Base-by-base conservation (phyloP, 495 filamentous ascomycete species). In the Aspergillus asperescens region DNA sequence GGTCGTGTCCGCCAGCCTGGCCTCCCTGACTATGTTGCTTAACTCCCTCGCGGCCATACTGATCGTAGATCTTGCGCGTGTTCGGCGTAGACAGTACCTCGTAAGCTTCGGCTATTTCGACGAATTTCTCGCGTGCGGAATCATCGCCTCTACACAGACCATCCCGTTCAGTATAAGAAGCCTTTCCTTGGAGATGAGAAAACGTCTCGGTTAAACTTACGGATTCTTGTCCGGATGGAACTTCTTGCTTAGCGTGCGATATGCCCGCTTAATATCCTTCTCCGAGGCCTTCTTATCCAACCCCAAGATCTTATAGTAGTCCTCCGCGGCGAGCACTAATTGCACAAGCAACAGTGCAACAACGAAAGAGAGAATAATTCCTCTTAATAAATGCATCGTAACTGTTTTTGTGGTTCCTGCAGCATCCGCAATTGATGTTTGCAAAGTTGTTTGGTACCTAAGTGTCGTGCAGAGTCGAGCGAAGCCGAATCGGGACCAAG, bases 191-290 rank as follows among this genome's bases (percentile, higher is more conserved):
- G n/a, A 49, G 1, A 35, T 44, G 15, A 18, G 15, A 37, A 42
- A 45, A 6, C 8, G n/a, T n/a, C n/a, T n/a, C n/a, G 16, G 22
- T 34, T 32, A 22, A 45, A 79, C 86, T 61, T 73, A 95, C 89
- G 93, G 93, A 57, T 99, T 99, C 80, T 99, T 99, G 66, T 99
- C 93, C 1, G 93, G 93, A 62, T 99, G 93, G 68, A 79, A 96
- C 72, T 95, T 95, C 71, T 96, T 96, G 77, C 88, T 93, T 4
- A 97, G 73, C 42, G 81, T 86, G 43, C 90, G 82, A 69, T 99
- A 99, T 28, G 93, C 94, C n/a, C 86, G 83, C 71, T 97, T 99
- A 71, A 98, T 90, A 63, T 97, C 89, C 59, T 81, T 82, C 42
- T 96, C 92, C 12, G 81, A 87, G 3, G 93, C 92, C 18, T 81